A percentile compares a stretch with the other conserved stretches of the same genome.
phyloP scores from a whole-genome alignment of 2,329 filamentous ascomycete genomes.

The Dothideomycetes sp. region DNA sequence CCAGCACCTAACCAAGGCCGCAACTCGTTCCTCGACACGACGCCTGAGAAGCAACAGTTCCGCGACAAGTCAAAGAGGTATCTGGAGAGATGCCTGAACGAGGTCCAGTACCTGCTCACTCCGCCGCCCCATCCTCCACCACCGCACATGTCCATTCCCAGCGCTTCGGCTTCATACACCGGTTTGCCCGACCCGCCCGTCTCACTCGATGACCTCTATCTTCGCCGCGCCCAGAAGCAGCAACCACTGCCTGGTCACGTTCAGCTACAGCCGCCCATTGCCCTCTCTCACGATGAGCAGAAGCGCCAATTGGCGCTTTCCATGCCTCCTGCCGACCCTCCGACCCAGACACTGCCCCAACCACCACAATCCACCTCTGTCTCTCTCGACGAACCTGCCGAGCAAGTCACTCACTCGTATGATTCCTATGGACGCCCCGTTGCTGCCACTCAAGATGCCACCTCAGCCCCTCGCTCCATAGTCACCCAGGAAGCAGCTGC shows the following conservation, averaged over 20 bases:
- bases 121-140: slow-evolving; percentile 54
- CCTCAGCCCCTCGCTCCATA: slow-evolving; percentile 28
- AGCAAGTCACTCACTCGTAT: slow-evolving; percentile 49
- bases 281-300: slow-evolving; percentile 42
- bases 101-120: slow-evolving; percentile 59
- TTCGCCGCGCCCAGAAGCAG: slow-evolving; percentile 47
- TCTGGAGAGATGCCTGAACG: slow-evolving; percentile 57
- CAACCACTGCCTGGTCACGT: slow-evolving; percentile 24
- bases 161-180: slow-evolving; percentile 22
- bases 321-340: slow-evolving; percentile 24
- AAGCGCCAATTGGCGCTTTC: slow-evolving; percentile 46
- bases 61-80: slow-evolving; percentile 55
- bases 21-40: slow-evolving; percentile 44
- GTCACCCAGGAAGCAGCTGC: slow-evolving; percentile 37
- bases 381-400: slow-evolving; percentile 46
- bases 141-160: slow-evolving; percentile 34
- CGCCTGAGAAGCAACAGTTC: slow-evolving; percentile 47
- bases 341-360: slow-evolving; percentile 22
- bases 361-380: slow-evolving; percentile 18
- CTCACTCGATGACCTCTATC: slow-evolving; percentile 51
- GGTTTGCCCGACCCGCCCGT: slow-evolving; percentile 42
- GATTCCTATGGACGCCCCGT: slow-evolving; percentile 50
- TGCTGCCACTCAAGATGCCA: slow-evolving; percentile 34
- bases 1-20: slow-evolving; percentile 38
- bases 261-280: slow-evolving; percentile 20